Conservation (phyloP, 2,329 filamentous ascomycete genomes). For the Sarocladium oryzae region DNA sequence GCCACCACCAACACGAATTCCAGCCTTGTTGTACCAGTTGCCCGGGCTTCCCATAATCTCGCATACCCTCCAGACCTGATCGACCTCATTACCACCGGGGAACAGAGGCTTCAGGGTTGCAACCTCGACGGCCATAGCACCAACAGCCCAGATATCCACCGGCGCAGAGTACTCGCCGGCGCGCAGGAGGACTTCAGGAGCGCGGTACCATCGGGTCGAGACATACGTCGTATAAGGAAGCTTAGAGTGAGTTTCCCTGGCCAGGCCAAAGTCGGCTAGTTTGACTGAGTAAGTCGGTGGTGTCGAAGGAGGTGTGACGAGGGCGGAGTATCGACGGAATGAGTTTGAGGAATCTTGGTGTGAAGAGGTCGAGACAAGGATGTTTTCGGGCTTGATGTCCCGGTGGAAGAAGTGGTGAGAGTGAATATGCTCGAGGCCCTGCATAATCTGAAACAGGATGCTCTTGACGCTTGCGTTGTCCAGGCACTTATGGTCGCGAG, state of each 20-base stretch:
- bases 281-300: constrained; percentile 94
- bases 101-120: constrained; percentile 95
- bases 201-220: constrained; percentile 96
- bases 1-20: constrained; percentile 80
- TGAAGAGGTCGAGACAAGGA: constrained; percentile 86
- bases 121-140: constrained; percentile 97
- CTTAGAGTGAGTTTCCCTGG: constrained; percentile 95
- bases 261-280: constrained; percentile 95
- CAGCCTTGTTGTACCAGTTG: constrained; percentile 94
- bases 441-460: constrained; percentile 94
- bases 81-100: constrained; percentile 95
- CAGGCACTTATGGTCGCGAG: constrained; percentile 87
- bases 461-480: constrained; percentile 93
- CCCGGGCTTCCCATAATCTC: constrained; percentile 99
- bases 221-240: constrained; percentile 97
- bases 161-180: constrained; percentile 96
- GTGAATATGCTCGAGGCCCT: constrained; percentile 94
- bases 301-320: constrained; percentile 92
- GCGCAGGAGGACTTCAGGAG: constrained; percentile 86
- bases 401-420: constrained; percentile 97
- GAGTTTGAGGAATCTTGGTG: constrained; percentile 75
- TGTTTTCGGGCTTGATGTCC: constrained; percentile 99
- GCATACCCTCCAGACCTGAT: constrained; percentile 97
- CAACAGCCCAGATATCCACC: constrained; percentile 97
- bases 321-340: constrained; percentile 85